phyloP scores from a whole-genome alignment of 805 yeast species.

The Yamadazyma sp. region DNA sequence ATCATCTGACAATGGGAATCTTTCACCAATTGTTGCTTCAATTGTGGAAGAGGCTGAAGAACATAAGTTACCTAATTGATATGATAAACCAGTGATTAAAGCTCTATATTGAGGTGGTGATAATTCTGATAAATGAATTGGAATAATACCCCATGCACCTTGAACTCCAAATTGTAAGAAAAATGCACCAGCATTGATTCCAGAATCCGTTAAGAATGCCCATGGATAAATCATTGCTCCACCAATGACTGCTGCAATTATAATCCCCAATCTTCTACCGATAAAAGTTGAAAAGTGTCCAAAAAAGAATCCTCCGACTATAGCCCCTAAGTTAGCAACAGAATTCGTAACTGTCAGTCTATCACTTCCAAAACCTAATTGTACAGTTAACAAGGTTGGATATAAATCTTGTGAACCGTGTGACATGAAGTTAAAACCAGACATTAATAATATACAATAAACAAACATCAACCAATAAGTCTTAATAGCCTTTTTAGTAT shows the following conservation, averaged over 20 bases:
- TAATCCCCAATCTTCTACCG: conserved; percentile 35
- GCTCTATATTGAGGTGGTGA: conserved; percentile 63
- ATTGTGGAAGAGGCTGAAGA: conserved; percentile 69
- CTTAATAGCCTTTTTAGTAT: conserved; percentile 20
- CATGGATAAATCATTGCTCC: conserved; percentile 42
- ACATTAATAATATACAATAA: conserved; percentile 51
- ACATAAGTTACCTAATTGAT: conserved; percentile 67
- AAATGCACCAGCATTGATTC: conserved; percentile 57
- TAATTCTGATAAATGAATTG: conserved; percentile 59
- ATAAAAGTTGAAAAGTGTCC: conserved; percentile 36
- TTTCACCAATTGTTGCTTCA: conserved; percentile 59
- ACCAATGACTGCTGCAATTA: conserved; percentile 30
- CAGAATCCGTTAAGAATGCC: conserved; percentile 30
- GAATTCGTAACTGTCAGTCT: conserved; percentile 37
- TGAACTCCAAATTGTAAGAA: conserved; percentile 63
- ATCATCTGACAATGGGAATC: conserved; percentile 36
- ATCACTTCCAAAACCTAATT: conserved; percentile 29
- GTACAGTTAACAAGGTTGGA: conserved; percentile 36
- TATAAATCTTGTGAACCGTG: conserved; percentile 43
- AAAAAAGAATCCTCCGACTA: conserved; percentile 44
- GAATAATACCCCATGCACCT: conserved; percentile 70
- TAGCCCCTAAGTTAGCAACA: conserved; percentile 42
- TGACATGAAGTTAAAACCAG: conserved; percentile 40
- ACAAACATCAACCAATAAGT: conserved; percentile 59
- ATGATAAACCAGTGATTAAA: conserved; percentile 59